These are phyloP conservation scores for Scutellaria barbata DNA, from an alignment of 257 asterid species.

Conservation along the genomic window DNA sequence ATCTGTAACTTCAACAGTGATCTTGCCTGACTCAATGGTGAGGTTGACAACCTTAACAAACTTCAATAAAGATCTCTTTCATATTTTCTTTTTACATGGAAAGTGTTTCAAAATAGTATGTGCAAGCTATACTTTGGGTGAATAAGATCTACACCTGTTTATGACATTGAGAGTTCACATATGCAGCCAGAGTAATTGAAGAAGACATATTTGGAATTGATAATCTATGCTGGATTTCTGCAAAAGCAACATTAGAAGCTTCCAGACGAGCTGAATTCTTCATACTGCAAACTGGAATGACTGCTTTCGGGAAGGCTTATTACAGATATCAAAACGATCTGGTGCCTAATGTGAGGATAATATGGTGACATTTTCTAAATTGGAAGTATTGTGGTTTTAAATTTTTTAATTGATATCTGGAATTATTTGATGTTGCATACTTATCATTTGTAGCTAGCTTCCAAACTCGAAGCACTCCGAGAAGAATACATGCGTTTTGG, in stretches of 20 bases:
- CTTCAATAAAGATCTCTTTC: not conserved
- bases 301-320: constrained; percentile 91
- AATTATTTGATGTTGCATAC: constrained; percentile 4
- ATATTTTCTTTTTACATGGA: constrained; percentile 10
- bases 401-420: constrained; percentile 14
- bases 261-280: constrained; percentile 82
- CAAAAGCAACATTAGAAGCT: constrained; percentile 87
- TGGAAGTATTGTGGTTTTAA: constrained; percentile 23
- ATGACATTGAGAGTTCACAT: constrained; percentile 38
- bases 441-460: constrained; percentile 67
- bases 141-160: constrained; percentile 8
- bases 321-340: constrained; percentile 82
- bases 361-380: constrained; percentile 15
- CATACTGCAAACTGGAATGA: constrained; percentile 94
- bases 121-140: constrained; percentile 26
- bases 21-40: not conserved
- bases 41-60: not conserved
- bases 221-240: constrained; percentile 91
- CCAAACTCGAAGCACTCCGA: constrained; percentile 93
- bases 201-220: constrained; percentile 95
- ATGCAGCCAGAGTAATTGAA: constrained; percentile 95
- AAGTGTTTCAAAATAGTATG: constrained; percentile 3
- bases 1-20: too few species aligned
- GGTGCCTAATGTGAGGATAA: constrained; percentile 83
- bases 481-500: constrained; percentile 92